Base-by-base conservation (phyloP, 2,329 filamentous ascomycete genomes). In the Aspergillus proliferans region DNA sequence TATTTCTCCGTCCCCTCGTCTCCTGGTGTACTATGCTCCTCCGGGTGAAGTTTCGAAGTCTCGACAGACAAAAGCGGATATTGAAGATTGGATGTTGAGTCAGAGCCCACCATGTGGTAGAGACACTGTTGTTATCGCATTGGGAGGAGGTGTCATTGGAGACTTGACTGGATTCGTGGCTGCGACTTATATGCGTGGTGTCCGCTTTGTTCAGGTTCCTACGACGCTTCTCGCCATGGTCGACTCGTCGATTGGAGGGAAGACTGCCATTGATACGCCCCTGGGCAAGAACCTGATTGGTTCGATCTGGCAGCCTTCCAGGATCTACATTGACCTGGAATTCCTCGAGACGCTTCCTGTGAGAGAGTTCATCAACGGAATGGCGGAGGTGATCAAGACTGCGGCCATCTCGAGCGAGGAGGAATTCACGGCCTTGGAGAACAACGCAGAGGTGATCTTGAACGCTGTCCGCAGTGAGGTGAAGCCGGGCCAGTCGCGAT, bases 91-190 rank as follows among this genome's bases (percentile, higher is more conserved):
- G 93, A 86, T 98, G 82, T 78, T 97, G 51, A 82, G 84, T 58
- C 83, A 95, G 61, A 84, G 86, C 46, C 73, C 73, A n/a, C 74
- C 74, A 85, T 98, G 93, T 74, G 95, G 91, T 22, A 81, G 93
- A 58, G 93, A 98, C 70, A 95, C 90, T 0, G 88, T 98, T 55
- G 85, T 98, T 51, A 88, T 98, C 66, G 93, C 93, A 21, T 80
- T 98, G 8, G 93, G 93, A 28, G 93, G 93, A 56, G 93, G 93
- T 50, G 93, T 98, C 52, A 96, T 98, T 70, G 93, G 93, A 28
- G 93, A 98, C 70, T 87, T 98, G 86, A 91, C 95, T 55, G 93
- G 93, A 46, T 98, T 95, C 67, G 90, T 97, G 46, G 93, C 93
- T 19, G 90, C 93, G 36, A 98, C 93, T 34, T 98, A 97, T 73